Base-by-base conservation (phyloP, 129 eudicot species). In the Mikania micrantha region DNA sequence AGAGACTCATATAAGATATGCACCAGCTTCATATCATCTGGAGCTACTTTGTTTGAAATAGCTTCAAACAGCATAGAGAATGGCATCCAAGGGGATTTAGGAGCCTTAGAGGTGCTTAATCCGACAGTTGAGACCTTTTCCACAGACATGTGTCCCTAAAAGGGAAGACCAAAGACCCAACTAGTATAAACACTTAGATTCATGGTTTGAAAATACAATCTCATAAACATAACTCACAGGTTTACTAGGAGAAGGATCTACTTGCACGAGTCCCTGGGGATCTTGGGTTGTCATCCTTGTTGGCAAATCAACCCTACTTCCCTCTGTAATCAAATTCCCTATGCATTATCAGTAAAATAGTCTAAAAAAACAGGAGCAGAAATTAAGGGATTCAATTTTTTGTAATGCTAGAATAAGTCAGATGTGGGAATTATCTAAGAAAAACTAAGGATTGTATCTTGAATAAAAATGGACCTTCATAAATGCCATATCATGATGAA, bases 21-120 rank as follows among this genome's bases (percentile, higher is more conserved):
- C 29, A 85, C 74, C 53, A 73, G 60, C 34, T 80, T 74, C 91
- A 85, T 79, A 11, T 79, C 80, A 6, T 64, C 57, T 2, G 76
- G 60, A 56, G 77, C 69, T 53, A 85, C 77, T 79, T 82, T 74
- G 44, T 74, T 71, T 4, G 85, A 76, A 22, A 85, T 74, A 32
- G 85, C 91, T 36, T 59, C 83, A 71, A 82, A 77, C 62, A 85
- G 71, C 83, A 74, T 65, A 17, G 85, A 73, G 11, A 85, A 85
- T 6, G 88, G 82, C 85, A 85, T 79, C 85, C 85, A 82, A 27
- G 87, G 91, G 16, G 91, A 85, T 39, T 82, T 85, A 39, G 91
- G 91, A 67, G 69, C 69, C 74, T 57, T 82, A 35, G 69, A 52
- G 31, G 85, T 61, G 61, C 72, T 53, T n/a, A 81, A 85, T 56